Conservation (phyloP, 2,329 filamentous ascomycete species). For the Fusarium mundagurra region DNA sequence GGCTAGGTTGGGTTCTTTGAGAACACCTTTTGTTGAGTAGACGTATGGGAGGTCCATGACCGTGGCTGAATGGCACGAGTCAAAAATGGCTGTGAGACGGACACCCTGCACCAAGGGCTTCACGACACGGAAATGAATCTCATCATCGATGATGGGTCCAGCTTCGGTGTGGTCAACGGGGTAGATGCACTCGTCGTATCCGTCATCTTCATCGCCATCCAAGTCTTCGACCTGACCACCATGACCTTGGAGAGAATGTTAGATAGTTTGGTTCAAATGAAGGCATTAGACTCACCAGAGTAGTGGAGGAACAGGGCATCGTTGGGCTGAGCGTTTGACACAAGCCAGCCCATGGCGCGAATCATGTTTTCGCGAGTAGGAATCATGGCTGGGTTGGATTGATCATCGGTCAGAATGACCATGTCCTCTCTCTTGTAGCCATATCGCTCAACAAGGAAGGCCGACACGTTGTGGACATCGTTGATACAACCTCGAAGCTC, state of each 20-base stretch:
- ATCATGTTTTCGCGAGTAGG: conserved; percentile 82
- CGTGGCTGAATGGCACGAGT: conserved; percentile 83
- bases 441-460: conserved; percentile 74
- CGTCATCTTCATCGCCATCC: conserved; percentile 81
- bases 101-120: conserved; percentile 82
- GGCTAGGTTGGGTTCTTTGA: conserved; percentile 84
- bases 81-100: conserved; percentile 83
- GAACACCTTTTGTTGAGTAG: conserved; percentile 81
- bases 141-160: conserved; percentile 82
- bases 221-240: conserved; percentile 78
- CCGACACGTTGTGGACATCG: conserved; percentile 80
- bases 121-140: conserved; percentile 83
- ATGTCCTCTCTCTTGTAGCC: conserved; percentile 82
- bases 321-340: conserved; percentile 75
- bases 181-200: conserved; percentile 82
- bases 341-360: conserved; percentile 79
- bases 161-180: conserved; percentile 75
- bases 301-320: conserved; percentile 83
- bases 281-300: conserved; percentile 60
- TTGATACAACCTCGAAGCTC: conserved; percentile 84
- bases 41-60: conserved; percentile 82
- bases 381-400: conserved; percentile 73
- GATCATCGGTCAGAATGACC: conserved; percentile 81
- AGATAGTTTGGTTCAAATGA: neutral
- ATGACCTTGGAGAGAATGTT: conserved; percentile 62